Percentiles rank a stretch among this genome's conserved stretches.
phyloP scores from a whole-genome alignment of 2,329 filamentous ascomycete species.

The Fusarium sp. region DNA sequence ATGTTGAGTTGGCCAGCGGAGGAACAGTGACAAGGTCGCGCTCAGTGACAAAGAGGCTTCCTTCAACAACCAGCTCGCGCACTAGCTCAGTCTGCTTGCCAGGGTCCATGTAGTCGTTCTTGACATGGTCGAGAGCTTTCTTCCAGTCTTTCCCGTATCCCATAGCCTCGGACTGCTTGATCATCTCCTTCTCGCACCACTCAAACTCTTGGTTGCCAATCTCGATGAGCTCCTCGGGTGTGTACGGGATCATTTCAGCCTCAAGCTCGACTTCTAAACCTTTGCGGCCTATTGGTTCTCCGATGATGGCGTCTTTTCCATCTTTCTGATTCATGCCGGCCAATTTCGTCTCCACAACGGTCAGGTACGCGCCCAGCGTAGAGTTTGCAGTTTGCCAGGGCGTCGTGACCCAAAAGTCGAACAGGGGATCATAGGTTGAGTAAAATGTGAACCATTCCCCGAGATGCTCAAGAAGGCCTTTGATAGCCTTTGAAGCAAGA shows the following conservation, averaged over 20 bases:
- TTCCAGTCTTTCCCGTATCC: conserved; percentile 32
- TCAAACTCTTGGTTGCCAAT: conserved; percentile 31
- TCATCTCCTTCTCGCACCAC: conserved; percentile 35
- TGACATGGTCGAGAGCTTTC: conserved; percentile 26
- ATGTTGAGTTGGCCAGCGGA: conserved; percentile 25
- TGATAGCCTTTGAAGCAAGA: conserved; percentile 19
- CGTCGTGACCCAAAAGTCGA: conserved; percentile 33
- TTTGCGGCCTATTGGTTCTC: conserved; percentile 24
- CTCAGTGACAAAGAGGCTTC: conserved; percentile 28
- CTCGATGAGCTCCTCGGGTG: conserved; percentile 24
- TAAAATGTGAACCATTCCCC: conserved; percentile 30
- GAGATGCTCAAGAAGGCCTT: conserved; percentile 5
- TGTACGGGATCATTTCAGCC: conserved; percentile 33
- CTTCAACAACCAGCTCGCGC: conserved; percentile 26
- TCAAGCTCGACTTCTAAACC: conserved; percentile 28
- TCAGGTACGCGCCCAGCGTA: neutral
- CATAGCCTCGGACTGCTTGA: conserved; percentile 23
- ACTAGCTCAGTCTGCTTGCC: conserved; percentile 27
- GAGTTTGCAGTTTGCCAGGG: conserved; percentile 26
- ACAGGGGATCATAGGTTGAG: conserved; percentile 28
- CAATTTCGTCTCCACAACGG: conserved; percentile 11
- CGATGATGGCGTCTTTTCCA: conserved; percentile 18
- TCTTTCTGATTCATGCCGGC: conserved; percentile 20
- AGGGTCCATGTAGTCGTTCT: conserved; percentile 32
- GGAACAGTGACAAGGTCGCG: conserved; percentile 28